Percentiles rank a stretch among this genome's conserved stretches.
These are phyloP conservation scores for Trichoderma parareesei DNA, from an alignment of 495 filamentous ascomycete species.

Conservation along the genomic window DNA sequence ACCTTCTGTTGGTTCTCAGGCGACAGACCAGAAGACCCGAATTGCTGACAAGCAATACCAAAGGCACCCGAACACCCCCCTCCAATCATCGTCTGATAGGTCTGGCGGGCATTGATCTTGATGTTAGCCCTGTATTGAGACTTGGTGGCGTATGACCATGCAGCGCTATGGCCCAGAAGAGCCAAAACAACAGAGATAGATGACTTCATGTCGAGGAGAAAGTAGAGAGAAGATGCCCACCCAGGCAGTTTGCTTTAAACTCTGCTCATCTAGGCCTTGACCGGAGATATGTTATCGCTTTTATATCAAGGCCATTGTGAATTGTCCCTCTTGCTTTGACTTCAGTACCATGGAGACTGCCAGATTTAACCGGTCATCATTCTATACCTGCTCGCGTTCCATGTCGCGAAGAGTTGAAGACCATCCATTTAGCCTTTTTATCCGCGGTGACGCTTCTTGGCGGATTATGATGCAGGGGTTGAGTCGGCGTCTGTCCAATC, in stretches of 20 bases:
- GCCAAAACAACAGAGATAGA: background rate
- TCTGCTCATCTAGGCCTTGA: background rate
- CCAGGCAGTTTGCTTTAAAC: background rate
- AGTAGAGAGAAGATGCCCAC: background rate
- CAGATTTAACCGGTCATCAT: slow-evolving; percentile 5
- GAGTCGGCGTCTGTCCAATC: too few species aligned
- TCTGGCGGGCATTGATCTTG: slow-evolving; percentile 28
- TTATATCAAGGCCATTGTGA: background rate
- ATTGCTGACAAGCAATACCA: slow-evolving; percentile 28
- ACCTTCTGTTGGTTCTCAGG: slow-evolving; percentile 30
- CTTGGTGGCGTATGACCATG: background rate
- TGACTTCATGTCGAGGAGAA: background rate
- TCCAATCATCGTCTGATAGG: slow-evolving; percentile 36
- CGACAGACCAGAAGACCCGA: slow-evolving; percentile 30
- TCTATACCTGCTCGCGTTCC: background rate
- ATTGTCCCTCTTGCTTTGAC: background rate
- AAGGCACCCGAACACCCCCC: slow-evolving; percentile 42
- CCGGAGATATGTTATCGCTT: background rate
- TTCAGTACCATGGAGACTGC: background rate
- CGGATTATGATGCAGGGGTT: background rate
- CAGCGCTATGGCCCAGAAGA: background rate
- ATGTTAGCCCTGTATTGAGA: slow-evolving; percentile 12
- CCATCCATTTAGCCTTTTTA: slow-evolving; percentile 1
- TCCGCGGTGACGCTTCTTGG: slow-evolving; percentile 1
- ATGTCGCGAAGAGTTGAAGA: background rate